Base-by-base conservation (phyloP, 441 rosid species). In the Raphanus hybrid region DNA sequence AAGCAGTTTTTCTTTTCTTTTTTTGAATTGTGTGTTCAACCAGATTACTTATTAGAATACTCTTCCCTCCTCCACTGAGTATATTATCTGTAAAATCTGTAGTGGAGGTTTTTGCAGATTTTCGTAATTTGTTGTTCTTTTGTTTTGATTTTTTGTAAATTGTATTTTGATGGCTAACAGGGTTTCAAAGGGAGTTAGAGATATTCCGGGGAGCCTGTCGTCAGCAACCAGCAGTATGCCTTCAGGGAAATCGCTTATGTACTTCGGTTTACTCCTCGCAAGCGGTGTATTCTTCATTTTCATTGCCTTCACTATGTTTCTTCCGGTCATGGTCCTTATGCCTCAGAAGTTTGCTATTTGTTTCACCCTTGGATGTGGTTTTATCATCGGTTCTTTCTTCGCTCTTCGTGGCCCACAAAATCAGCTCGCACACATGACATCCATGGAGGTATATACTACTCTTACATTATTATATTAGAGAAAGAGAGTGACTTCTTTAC, bases 261-360 rank as follows among this genome's bases (percentile, higher is more conserved):
- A 88, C 67, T 88, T 90, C 55, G 91, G 90, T 78, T 83, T 90
- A 76, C 71, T 90, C 69, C 87, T 90, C 34, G 92, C 89, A 2
- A 81, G 86, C 29, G 95, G 95, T 23, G 84, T 87, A 16, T 90
- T 88, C 86, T 90, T 88, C 67, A 74, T 90, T 68, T 86, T 90
- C 81, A 83, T 90, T 3, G 90, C 91, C 69, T 90, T 90, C 76
- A 87, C 91, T 70, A 87, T 90, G 92, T 90, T 90, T 75, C 95
- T 90, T 59, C 95, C 95, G 0, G 84, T 90, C 82, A 90, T 90
- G 90, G 95, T 88, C 43, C 66, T 90, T 69, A 84, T 90, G 92
- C 92, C 95, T 15, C 95, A 90, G 90, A 90, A 90, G 67, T 90
- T 90, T 70, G 90, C 92, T 10, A 85, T 88, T 62, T 88, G 90